These are phyloP conservation scores for Blastomyces parvus DNA, from an alignment of 2,329 filamentous ascomycete species.

Conservation along the genomic window DNA sequence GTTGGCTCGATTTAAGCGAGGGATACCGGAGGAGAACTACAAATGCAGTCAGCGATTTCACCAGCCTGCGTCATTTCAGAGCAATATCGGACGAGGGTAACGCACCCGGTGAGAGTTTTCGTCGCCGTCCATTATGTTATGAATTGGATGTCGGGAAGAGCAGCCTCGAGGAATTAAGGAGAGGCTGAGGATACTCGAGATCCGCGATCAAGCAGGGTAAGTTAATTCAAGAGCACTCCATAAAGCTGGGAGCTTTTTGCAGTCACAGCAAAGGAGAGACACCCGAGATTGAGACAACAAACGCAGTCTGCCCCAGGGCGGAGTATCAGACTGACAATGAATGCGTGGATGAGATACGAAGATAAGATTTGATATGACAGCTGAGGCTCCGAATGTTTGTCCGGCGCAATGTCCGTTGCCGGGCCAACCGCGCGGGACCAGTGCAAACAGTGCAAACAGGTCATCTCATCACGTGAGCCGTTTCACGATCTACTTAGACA, in stretches of 20 bases:
- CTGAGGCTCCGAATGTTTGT: neutral
- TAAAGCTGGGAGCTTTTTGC: neutral
- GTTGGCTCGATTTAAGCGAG: constrained; percentile 14
- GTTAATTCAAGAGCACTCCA: neutral
- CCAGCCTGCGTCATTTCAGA: neutral
- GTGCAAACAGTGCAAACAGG: neutral
- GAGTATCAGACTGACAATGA: too few species aligned
- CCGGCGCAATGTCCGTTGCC: constrained; percentile 6
- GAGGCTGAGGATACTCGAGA: neutral
- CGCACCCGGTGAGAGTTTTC: constrained; percentile 13
- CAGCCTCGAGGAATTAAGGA: neutral
- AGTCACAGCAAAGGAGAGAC: neutral
- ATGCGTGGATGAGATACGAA: neutral
- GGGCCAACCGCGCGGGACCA: constrained; percentile 7
- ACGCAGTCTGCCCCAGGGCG: neutral
- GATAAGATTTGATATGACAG: neutral
- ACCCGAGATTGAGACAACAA: neutral
- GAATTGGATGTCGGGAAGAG: neutral
- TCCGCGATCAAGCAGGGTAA: neutral
- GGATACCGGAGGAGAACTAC: constrained; percentile 11
- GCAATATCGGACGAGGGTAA: neutral
- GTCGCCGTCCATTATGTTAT: constrained; percentile 13
- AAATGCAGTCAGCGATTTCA: neutral
- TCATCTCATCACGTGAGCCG: neutral
- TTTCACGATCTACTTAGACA: too few species aligned